Conservation (phyloP, 257 asterid genomes). For the Primulina eburnea region DNA sequence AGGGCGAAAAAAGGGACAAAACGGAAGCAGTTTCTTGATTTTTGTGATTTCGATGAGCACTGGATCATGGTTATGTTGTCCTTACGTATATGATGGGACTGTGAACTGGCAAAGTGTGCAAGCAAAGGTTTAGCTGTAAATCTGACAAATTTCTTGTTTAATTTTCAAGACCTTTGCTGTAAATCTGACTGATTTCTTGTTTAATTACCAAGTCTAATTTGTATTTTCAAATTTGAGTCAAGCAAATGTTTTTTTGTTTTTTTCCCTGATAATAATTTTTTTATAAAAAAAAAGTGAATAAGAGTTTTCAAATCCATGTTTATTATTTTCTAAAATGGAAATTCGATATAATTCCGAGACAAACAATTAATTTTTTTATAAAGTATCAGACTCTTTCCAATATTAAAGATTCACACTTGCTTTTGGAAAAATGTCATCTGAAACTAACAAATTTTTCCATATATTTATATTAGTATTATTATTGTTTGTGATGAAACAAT, state of each 20-base stretch:
- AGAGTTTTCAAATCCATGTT: no score
- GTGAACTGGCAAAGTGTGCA: slow-evolving; percentile 31
- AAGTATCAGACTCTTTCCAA: background rate
- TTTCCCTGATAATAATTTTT: no score
- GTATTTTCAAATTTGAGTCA: background rate
- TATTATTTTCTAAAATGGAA: background rate
- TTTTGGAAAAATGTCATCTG: no score
- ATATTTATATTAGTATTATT: no score
- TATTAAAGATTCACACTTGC: no score
- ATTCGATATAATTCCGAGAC: background rate
- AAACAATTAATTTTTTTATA: no score
- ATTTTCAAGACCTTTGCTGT: slow-evolving; percentile 30
- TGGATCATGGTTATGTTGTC: slow-evolving; percentile 14
- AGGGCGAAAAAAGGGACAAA: background rate
- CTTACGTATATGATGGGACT: background rate
- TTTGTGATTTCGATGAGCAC: slow-evolving; percentile 23
- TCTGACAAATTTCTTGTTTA: slow-evolving; percentile 18
- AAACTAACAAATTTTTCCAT: no score
- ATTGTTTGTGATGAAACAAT: no score
- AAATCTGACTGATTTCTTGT: slow-evolving; percentile 22
- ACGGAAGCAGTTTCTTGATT: background rate
- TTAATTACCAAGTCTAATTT: background rate
- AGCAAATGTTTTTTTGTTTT: background rate
- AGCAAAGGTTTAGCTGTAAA: slow-evolving; percentile 34
- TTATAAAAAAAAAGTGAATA: no score